Evolutionary conservation across 768 basidiomycete species (phyloP).

Genomic region (Trametopsis cervina): DNA sequence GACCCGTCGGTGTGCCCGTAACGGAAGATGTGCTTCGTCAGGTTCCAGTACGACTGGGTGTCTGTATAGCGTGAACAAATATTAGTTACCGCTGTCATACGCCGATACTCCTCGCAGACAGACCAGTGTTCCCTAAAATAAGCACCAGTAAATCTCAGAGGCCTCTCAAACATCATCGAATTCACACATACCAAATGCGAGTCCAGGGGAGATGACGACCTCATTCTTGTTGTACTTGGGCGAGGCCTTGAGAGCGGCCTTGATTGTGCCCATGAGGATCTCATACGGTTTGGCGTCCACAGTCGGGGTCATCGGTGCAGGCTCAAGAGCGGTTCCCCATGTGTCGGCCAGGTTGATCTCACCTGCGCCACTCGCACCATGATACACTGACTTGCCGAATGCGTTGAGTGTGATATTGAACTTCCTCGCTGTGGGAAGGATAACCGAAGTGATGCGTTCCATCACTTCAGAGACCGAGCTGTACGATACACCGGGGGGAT

Average conservation of each 20-base stretch:
- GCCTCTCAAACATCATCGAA: not conserved
- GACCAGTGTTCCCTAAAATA: not conserved
- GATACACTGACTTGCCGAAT: slow-evolving; percentile 40
- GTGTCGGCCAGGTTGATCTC: slow-evolving; percentile 42
- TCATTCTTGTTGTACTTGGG: not conserved
- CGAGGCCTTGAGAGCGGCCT: slow-evolving; percentile 33
- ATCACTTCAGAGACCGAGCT: slow-evolving; percentile 18
- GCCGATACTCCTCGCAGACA: too few relatives aligned
- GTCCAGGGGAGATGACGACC: slow-evolving; percentile 6
- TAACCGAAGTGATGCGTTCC: slow-evolving; percentile 28
- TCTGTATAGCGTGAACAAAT: slow-evolving; percentile 25
- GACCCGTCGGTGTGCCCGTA: slow-evolving; percentile 32
- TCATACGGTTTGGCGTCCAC: slow-evolving; percentile 21
- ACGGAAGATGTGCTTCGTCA: slow-evolving; percentile 58
- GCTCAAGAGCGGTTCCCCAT: slow-evolving; percentile 43
- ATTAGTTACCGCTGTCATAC: not conserved
- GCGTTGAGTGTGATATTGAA: slow-evolving; percentile 55
- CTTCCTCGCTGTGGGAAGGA: slow-evolving; percentile 35
- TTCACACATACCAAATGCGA: slow-evolving; percentile 2
- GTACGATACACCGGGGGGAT: too few relatives aligned
- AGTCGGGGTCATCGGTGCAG: slow-evolving; percentile 51
- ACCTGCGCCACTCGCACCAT: slow-evolving; percentile 16
- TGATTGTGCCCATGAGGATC: slow-evolving; percentile 29
- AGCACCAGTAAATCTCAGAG: too few relatives aligned
- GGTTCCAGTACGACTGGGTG: slow-evolving; percentile 38